Conservation (phyloP, 257 asterid genomes). For the Datura wrightii region DNA sequence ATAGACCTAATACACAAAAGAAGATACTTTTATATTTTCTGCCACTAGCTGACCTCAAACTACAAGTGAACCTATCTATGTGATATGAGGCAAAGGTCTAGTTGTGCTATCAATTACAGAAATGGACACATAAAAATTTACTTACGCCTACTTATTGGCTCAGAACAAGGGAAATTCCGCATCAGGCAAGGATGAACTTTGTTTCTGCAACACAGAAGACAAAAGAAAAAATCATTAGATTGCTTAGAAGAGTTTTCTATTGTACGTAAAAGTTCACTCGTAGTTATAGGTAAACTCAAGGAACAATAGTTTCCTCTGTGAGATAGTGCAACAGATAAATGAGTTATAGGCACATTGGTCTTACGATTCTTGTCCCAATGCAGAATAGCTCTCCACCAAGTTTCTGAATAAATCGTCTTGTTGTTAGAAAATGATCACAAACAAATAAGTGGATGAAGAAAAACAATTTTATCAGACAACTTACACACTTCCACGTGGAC, state of each 20-base stretch:
- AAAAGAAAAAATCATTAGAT: constrained; percentile 7
- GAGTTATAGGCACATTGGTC: constrained; percentile 39
- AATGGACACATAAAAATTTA: constrained; percentile 11
- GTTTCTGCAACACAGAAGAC: constrained; percentile 40
- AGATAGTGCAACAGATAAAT: not conserved
- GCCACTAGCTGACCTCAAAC: constrained; percentile 25
- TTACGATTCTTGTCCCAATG: constrained; percentile 57
- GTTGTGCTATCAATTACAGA: constrained; percentile 17
- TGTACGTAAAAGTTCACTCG: not conserved
- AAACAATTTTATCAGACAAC: constrained; percentile 36
- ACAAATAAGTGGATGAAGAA: constrained; percentile 12
- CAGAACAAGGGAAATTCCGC: constrained; percentile 72
- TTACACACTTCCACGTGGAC: constrained; percentile 84
- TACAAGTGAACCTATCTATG: constrained; percentile 7
- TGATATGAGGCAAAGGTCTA: not conserved
- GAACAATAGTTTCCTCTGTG: constrained; percentile 23
- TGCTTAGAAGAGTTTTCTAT: constrained; percentile 31
- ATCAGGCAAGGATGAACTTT: constrained; percentile 62
- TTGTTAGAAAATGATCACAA: constrained; percentile 14
- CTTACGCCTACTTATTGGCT: constrained; percentile 55
- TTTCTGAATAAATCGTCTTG: constrained; percentile 58
- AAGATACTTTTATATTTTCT: not conserved
- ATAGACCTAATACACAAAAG: not conserved
- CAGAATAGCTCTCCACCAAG: constrained; percentile 80
- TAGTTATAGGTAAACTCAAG: not conserved